phyloP scores from a whole-genome alignment of 2,329 filamentous ascomycete genomes.

The Phyllosticta paracitricarpa region DNA sequence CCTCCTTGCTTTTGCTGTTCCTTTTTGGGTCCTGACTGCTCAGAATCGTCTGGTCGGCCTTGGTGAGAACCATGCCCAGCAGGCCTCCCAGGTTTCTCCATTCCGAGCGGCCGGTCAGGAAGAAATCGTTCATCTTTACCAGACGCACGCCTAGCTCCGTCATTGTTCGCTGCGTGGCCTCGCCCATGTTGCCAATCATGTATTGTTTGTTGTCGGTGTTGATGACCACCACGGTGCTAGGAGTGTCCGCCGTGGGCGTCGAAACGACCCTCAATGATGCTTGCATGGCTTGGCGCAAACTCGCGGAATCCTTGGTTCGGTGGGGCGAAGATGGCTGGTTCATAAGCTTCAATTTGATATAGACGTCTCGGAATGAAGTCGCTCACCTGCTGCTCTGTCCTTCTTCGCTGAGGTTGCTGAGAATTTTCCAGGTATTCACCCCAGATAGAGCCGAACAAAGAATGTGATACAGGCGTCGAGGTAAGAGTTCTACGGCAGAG shows the following conservation, averaged over 20 bases:
- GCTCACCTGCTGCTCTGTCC: background rate
- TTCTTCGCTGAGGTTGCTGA: background rate
- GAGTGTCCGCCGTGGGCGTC: conserved; percentile 79
- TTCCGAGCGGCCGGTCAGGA: conserved; percentile 66
- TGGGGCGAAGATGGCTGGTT: background rate
- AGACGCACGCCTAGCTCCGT: conserved; percentile 57
- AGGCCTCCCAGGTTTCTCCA: conserved; percentile 75
- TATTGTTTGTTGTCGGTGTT: conserved; percentile 78
- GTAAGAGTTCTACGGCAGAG: background rate
- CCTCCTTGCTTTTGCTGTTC: conserved; percentile 9
- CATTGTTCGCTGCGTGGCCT: conserved; percentile 75
- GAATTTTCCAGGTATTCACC: background rate
- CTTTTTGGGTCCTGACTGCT: conserved; percentile 32
- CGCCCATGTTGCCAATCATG: conserved; percentile 69
- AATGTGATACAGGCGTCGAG: background rate
- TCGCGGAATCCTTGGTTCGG: background rate
- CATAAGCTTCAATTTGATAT: background rate
- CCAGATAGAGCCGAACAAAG: background rate
- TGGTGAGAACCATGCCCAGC: conserved; percentile 72
- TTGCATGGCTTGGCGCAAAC: background rate
- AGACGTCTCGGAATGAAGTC: background rate
- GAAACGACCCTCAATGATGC: conserved; percentile 61
- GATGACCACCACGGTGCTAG: conserved; percentile 65
- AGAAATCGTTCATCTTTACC: conserved; percentile 62
- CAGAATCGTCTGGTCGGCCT: conserved; percentile 57